Percentiles rank a stretch among this genome's conserved stretches.
These are phyloP conservation scores for Oryza nivara DNA, from an alignment of 176 grass and related monocot genomes.

Conservation along the genomic window DNA sequence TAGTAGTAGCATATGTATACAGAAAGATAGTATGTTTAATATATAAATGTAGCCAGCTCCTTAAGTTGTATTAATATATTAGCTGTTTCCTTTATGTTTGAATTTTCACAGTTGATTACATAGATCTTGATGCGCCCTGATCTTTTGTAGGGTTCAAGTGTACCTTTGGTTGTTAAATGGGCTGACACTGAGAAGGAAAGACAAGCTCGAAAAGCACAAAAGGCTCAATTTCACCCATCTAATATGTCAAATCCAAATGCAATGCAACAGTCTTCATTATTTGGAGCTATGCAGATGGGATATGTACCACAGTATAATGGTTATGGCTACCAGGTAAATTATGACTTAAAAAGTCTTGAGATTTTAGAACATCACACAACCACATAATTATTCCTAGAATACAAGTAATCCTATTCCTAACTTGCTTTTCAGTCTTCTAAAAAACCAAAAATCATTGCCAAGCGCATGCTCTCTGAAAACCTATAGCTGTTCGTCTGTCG, in stretches of 20 bases:
- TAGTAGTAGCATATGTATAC: not conserved
- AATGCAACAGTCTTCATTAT: constrained; percentile 85
- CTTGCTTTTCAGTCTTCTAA: constrained; percentile 19
- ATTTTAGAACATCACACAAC: constrained; percentile 19
- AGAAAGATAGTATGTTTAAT: not conserved
- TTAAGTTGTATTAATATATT: not conserved
- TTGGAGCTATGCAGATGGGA: constrained; percentile 88
- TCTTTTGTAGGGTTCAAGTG: constrained; percentile 80
- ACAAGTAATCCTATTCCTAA: constrained; percentile 5
- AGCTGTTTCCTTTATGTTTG: constrained; percentile 5
- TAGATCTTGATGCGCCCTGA: constrained; percentile 16
- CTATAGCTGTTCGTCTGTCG: not conserved
- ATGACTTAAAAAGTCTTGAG: constrained; percentile 14
- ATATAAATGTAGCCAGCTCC: not conserved
- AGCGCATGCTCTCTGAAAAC: not conserved
- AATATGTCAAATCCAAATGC: constrained; percentile 66
- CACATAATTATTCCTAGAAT: not conserved
- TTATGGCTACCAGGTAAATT: constrained; percentile 90
- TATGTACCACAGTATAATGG: constrained; percentile 94
- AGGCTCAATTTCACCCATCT: constrained; percentile 72
- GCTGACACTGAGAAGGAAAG: constrained; percentile 99
- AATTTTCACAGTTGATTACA: constrained; percentile 11
- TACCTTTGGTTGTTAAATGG: constrained; percentile 99
- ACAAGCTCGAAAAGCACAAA: constrained; percentile 90
- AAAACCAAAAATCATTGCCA: not conserved